Conservation (phyloP, 495 filamentous ascomycete genomes). For the Lophiotrema nucula region DNA sequence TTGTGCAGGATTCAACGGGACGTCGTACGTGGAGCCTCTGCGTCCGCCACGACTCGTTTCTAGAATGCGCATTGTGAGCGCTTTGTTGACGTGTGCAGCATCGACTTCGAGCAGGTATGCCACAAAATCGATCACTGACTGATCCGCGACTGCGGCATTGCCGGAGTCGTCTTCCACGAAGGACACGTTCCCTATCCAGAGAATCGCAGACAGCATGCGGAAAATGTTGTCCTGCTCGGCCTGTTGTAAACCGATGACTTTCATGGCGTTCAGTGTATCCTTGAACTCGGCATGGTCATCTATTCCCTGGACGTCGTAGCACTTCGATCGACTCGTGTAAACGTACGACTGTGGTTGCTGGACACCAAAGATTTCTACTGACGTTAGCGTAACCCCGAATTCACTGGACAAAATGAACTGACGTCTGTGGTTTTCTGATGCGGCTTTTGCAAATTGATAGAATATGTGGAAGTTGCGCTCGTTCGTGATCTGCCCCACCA, state of each 20-base stretch:
- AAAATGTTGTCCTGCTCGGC: slow-evolving; percentile 94
- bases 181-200: slow-evolving; percentile 93
- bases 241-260: slow-evolving; percentile 83
- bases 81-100: slow-evolving; percentile 74
- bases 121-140: slow-evolving; percentile 88
- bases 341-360: slow-evolving; percentile 89
- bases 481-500: slow-evolving; percentile 91
- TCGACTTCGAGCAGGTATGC: slow-evolving; percentile 93
- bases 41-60: slow-evolving; percentile 85
- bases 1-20: slow-evolving; percentile 85
- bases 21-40: slow-evolving; percentile 80
- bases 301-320: slow-evolving; percentile 87
- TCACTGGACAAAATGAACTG: slow-evolving; percentile 14
- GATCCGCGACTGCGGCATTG: slow-evolving; percentile 81
- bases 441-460: slow-evolving; percentile 97
- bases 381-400: not conserved
- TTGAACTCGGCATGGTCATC: slow-evolving; percentile 88
- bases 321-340: slow-evolving; percentile 95
- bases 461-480: slow-evolving; percentile 99
- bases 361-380: slow-evolving; percentile 69
- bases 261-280: slow-evolving; percentile 94
- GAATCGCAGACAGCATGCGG: slow-evolving; percentile 86
- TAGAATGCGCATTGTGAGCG: slow-evolving; percentile 82
- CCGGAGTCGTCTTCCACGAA: slow-evolving; percentile 85
- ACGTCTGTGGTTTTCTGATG: slow-evolving; percentile 78